A percentile compares a stretch with the other conserved stretches of the same genome.
phyloP scores from a whole-genome alignment of 805 yeast species.

The Kurtzmaniella fragi region DNA sequence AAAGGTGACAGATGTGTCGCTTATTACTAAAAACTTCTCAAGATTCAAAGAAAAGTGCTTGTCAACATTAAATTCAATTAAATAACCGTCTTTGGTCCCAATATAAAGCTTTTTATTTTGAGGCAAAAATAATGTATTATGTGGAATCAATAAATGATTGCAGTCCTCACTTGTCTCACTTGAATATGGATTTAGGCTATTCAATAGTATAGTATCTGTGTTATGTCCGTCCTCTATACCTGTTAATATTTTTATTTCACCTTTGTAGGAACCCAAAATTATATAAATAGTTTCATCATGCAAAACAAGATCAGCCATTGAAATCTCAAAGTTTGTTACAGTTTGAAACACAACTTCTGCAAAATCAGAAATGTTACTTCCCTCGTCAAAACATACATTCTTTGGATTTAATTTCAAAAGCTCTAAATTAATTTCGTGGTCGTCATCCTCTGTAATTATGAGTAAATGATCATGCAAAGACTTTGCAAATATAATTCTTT shows the following conservation, averaged over 20 bases:
- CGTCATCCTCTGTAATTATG: conserved; percentile 1
- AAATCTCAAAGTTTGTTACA: background rate
- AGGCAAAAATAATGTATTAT: conserved; percentile 9
- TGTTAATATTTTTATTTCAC: conserved; percentile 5
- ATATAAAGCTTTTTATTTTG: conserved; percentile 11
- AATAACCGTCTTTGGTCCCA: conserved; percentile 31
- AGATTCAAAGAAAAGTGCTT: conserved; percentile 5
- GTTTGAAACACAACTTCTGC: background rate
- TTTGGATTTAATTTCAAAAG: background rate
- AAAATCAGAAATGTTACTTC: background rate
- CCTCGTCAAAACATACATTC: background rate
- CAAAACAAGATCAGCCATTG: conserved; percentile 1
- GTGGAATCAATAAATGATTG: conserved; percentile 13
- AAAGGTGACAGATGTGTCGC: conserved; percentile 22
- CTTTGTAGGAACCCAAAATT: conserved; percentile 16
- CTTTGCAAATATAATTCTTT: background rate
- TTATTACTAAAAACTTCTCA: conserved; percentile 16
- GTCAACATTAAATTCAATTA: conserved; percentile 7
- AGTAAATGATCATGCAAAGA: background rate
- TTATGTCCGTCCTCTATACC: background rate
- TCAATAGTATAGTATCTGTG: background rate
- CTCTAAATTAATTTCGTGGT: background rate
- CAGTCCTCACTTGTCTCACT: background rate
- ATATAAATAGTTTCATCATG: background rate
- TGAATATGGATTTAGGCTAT: conserved; percentile 5